Conservation (phyloP, 1,284 basidiomycete species). For the Cerrena zonata region DNA sequence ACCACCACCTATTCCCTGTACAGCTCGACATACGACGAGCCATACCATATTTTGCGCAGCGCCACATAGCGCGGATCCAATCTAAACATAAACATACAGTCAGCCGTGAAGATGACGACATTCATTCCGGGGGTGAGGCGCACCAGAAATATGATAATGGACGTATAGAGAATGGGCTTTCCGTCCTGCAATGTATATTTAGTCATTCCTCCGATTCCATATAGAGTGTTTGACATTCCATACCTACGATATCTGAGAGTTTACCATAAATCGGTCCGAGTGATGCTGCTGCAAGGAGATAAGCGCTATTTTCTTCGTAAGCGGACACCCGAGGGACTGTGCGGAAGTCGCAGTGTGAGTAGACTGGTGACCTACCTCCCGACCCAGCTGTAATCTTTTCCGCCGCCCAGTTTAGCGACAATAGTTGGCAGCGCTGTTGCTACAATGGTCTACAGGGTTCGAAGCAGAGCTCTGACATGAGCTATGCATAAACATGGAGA, state of each 20-base stretch:
- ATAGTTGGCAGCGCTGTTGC: conserved; percentile 80
- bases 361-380: conserved; percentile 47
- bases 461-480: too few species aligned
- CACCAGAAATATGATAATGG: conserved; percentile 69
- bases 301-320: conserved; percentile 43
- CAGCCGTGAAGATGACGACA: background rate
- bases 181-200: conserved; percentile 40
- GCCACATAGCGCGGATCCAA: conserved; percentile 78
- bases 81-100: conserved; percentile 26
- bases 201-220: background rate
- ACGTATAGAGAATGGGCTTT: conserved; percentile 68
- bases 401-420: conserved; percentile 62
- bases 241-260: conserved; percentile 56
- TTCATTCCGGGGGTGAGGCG: conserved; percentile 9
- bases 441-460: conserved; percentile 55
- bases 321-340: background rate
- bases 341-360: background rate
- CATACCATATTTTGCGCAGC: conserved; percentile 72
- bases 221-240: conserved; percentile 6
- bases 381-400: conserved; percentile 69
- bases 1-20: conserved; percentile 81
- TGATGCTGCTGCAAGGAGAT: conserved; percentile 66
- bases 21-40: conserved; percentile 70
- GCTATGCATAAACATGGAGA: too few species aligned
- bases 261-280: conserved; percentile 74